Conservation (phyloP, 2,329 filamentous ascomycete species). For the Stromatinia cepivora region DNA sequence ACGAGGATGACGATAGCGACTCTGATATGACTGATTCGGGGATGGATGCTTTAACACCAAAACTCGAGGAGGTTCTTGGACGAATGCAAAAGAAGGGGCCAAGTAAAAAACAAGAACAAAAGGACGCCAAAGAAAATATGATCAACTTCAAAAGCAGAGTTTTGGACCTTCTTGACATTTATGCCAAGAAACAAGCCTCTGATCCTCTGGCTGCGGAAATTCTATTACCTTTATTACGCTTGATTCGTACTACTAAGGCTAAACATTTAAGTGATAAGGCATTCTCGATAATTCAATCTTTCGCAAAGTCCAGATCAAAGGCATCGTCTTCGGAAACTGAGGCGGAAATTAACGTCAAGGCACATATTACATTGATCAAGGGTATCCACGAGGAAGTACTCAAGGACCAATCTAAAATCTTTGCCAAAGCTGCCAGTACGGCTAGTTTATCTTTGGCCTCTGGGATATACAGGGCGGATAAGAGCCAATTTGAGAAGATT, state of each 20-base stretch:
- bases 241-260: constrained; percentile 73
- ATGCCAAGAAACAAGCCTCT: constrained; percentile 74
- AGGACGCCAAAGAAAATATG: constrained; percentile 84
- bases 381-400: constrained; percentile 68
- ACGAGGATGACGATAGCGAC: constrained; percentile 60
- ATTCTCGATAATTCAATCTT: constrained; percentile 68
- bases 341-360: constrained; percentile 47
- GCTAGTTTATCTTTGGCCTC: constrained; percentile 68
- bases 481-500: constrained; percentile 53
- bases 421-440: constrained; percentile 72
- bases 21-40: constrained; percentile 93
- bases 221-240: constrained; percentile 72
- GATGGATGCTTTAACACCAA: constrained; percentile 85
- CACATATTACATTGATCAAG: constrained; percentile 53
- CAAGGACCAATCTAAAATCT: constrained; percentile 64
- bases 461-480: constrained; percentile 57
- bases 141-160: constrained; percentile 94
- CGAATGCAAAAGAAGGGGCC: constrained; percentile 62
- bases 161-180: constrained; percentile 83
- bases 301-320: constrained; percentile 66
- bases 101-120: constrained; percentile 79
- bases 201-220: constrained; percentile 67
- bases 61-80: constrained; percentile 82
- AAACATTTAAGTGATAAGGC: constrained; percentile 76
- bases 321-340: constrained; percentile 48